Percentiles rank a stretch among this genome's conserved stretches.
These are phyloP conservation scores for Fusarium aywerte DNA, from an alignment of 2,329 filamentous ascomycete species.

Conservation along the genomic window DNA sequence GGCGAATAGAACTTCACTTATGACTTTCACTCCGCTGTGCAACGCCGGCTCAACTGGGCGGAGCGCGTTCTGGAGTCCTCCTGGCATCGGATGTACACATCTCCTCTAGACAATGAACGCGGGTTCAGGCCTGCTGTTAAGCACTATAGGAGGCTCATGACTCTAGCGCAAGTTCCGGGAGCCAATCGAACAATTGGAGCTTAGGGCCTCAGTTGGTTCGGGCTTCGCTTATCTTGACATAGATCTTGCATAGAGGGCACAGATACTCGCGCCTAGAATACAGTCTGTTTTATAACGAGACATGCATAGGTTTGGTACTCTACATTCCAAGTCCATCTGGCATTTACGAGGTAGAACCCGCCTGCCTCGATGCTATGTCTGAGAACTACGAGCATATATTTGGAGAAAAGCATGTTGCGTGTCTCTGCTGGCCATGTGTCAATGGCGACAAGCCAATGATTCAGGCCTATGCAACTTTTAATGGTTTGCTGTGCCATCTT, in stretches of 20 bases:
- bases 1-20: conserved; percentile 1
- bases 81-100: conserved; percentile 32
- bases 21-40: conserved; percentile 20
- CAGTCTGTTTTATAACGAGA: conserved; percentile 12
- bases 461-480: neutral
- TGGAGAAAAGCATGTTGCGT: conserved; percentile 21
- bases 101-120: neutral
- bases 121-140: conserved; percentile 16
- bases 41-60: conserved; percentile 28
- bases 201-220: neutral
- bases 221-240: conserved; percentile 28
- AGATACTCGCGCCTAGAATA: conserved; percentile 29
- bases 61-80: conserved; percentile 22
- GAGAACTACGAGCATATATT: conserved; percentile 23
- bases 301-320: conserved; percentile 13
- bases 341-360: neutral
- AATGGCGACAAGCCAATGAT: neutral
- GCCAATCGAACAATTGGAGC: neutral
- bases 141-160: conserved; percentile 33
- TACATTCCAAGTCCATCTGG: conserved; percentile 17
- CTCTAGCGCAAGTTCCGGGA: conserved; percentile 6
- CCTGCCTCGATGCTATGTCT: neutral
- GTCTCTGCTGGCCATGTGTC: conserved; percentile 39
- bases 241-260: conserved; percentile 37
- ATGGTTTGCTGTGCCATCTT: neutral